Percentiles rank a stretch among this genome's conserved stretches.
phyloP scores from a whole-genome alignment of 352 stramenopile species.

The Phytophthora crassamura region DNA sequence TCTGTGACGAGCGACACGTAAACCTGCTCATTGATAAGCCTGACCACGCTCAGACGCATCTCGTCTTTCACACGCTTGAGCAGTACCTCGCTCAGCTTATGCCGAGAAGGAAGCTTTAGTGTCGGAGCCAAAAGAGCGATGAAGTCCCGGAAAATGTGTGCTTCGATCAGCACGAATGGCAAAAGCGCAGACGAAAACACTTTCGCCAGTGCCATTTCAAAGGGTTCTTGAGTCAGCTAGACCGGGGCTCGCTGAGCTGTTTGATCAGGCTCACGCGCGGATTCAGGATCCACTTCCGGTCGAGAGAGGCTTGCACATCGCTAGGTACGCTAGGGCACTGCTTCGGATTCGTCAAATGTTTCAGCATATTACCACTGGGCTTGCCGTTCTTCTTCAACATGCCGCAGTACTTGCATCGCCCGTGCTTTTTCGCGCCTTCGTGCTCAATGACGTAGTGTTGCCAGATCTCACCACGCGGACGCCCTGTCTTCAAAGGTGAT shows the following conservation, averaged over 20 bases:
- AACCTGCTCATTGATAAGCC: neutral
- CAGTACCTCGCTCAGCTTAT: neutral
- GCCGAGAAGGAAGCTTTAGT: neutral
- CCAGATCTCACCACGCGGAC: neutral
- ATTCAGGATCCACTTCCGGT: neutral
- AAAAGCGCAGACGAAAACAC: constrained; percentile 2
- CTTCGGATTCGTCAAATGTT: neutral
- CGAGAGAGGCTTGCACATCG: neutral
- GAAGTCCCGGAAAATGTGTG: constrained; percentile 1
- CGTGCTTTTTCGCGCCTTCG: neutral
- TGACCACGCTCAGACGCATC: neutral
- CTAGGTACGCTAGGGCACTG: neutral
- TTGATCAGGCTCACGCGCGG: too few relatives aligned
- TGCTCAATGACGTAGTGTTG: neutral
- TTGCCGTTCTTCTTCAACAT: constrained; percentile 3
- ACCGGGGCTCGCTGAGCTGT: neutral
- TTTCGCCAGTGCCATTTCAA: constrained; percentile 1
- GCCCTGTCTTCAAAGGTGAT: neutral
- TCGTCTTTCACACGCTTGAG: neutral
- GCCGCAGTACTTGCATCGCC: neutral
- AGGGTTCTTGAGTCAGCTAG: neutral
- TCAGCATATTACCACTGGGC: constrained; percentile 1
- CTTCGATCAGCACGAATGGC: constrained; percentile 1
- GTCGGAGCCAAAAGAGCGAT: neutral
- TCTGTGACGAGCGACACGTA: constrained; percentile 6